Evolutionary conservation across 805 yeast species (phyloP), one percentile per base, ranked within the genome.

Genomic region (Wickerhamiella azyma): DNA sequence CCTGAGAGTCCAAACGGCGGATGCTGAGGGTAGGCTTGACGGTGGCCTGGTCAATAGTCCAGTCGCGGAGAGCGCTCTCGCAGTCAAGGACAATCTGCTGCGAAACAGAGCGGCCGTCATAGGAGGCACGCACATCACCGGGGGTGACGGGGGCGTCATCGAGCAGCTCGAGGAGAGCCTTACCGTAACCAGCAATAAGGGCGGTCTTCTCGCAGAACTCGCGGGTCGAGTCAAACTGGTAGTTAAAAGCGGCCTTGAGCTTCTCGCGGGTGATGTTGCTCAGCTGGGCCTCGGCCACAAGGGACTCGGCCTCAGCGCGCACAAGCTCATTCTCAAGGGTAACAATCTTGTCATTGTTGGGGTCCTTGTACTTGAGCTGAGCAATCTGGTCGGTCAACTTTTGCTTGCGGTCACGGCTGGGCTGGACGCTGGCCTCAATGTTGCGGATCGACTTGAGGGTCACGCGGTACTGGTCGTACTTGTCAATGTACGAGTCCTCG

Each of bases 131-230:
- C 55, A 95, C 81, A 75, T 89, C 97, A 73, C 98, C 98, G 53
- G 98, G 98, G 56, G 96, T 89, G 54, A 92, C 96, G 53, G 97
- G 94, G 55, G 92, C 70, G 68, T 89, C 97, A 66, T 89, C 97
- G 65, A 89, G 76, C 62, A 89, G 78, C 74, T 92, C 97, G 63
- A 92, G 75, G 55, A 89, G 71, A 39, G 96, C 96, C 75, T 89
- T 89, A 71, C 97, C 97, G 75, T 92, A 92, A 62, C 96, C 96
- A 58, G 97, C 96, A 70, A 89, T 89, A 58, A 92, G 74, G 45
- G 97, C 97, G 57, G 84, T 75, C 73, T 92, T 92, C 75, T 92
- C 97, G 58, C 95, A 77, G 66, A 81, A 80, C 72, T 89, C 98
- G 67, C 95, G 83, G 54, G 82, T 72, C 49, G 96, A 84, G 66